Percentiles rank a stretch among this genome's conserved stretches.
Conservation (phyloP, 305 asterid genomes). For the Coffea humblotiana region DNA sequence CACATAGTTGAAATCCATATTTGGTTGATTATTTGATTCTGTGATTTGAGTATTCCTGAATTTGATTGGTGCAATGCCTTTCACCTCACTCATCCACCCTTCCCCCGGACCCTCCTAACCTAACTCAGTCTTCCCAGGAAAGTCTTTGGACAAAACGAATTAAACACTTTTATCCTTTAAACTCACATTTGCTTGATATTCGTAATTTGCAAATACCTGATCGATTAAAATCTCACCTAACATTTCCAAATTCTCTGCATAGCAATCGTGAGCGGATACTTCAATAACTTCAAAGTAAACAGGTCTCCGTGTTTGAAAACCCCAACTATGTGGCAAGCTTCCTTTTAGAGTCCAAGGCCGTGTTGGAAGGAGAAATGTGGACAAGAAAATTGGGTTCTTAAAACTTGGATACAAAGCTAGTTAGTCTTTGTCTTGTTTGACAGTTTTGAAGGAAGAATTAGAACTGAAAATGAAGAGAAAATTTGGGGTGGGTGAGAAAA, state of each 20-base stretch:
- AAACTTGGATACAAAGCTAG: not conserved
- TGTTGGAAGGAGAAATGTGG: not conserved
- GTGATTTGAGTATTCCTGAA: not conserved
- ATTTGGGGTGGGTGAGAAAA: not conserved
- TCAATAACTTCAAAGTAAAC: not conserved
- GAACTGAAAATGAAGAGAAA: not conserved
- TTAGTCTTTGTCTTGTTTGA: not conserved
- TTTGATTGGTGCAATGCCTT: not conserved
- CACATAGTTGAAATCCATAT: not conserved
- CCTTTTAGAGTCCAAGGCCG: not conserved
- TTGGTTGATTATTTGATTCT: constrained; percentile 2
- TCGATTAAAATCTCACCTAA: no score
- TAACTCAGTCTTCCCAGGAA: no score
- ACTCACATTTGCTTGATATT: no score
- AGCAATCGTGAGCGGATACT: no score
- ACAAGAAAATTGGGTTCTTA: not conserved
- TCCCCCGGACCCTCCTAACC: no score
- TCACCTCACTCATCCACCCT: no score
- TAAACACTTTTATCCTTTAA: no score
- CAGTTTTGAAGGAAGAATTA: not conserved
- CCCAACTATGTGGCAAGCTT: not conserved
- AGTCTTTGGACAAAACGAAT: no score
- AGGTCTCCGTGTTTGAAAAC: not conserved
- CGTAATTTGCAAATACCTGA: no score
- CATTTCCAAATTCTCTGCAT: no score